Evolutionary conservation across 2,329 filamentous ascomycete genomes (phyloP), one percentile per base, ranked within the genome.

Genomic region (Hortaea sp.): DNA sequence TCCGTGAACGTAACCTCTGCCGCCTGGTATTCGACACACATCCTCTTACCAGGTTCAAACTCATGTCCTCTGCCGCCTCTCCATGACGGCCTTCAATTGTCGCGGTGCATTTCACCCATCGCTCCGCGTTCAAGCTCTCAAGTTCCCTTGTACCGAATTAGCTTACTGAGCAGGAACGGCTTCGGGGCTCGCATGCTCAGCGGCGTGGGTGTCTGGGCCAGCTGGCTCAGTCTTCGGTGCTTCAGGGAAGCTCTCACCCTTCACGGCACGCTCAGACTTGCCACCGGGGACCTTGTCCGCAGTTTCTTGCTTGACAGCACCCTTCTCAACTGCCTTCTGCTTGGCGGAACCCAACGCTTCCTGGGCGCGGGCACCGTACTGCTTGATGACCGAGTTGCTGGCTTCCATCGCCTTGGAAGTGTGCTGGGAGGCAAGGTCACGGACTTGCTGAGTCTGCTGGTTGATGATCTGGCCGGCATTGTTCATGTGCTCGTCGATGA

Each of bases 351-450:
- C 69, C 42, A 78, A 71, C 56, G 71, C 69, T 52, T 77, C 77
- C 57, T 78, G 73, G 37, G 79, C 79, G 67, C 79, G 78, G 58
- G 68, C 65, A 49, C 73, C 75, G 65, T 80, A 81, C 53, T 81
- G 75, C 52, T 72, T 74, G 43, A 79, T 74, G 50, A 79, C 78
- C 53, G 70, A 72, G 63, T 76, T 75, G 57, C 79, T 70, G 43
- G 74, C 68, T 56, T 75, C 75, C 48, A 76, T 71, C 12, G 77
- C 78, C 53, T 74, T 76, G 55, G 68, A 70, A 48, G 77, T 78
- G 54, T 77, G 78, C 59, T 81, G 73, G 48, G 73, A 74, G 44
- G 78, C 78, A 50, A 82, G 63, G 42, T 78, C 74, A 62, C 74
- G 75, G 55, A 81, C 66, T 59, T 82, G 79, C 47, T 66, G 69